phyloP scores from a whole-genome alignment of 2,329 filamentous ascomycete genomes.

The Scedosporium dehoogii region DNA sequence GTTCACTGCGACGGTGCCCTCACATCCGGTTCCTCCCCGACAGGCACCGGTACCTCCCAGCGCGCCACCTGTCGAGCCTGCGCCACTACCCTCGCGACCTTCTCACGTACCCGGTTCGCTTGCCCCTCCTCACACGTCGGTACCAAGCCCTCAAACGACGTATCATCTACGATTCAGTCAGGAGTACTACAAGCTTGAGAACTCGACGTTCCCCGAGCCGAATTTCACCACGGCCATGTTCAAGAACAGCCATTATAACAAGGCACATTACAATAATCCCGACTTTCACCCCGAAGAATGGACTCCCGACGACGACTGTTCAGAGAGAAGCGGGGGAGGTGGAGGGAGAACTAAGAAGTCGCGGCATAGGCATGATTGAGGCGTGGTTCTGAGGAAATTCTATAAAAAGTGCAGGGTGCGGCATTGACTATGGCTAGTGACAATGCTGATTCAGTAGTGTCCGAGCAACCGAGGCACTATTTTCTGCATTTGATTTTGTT shows the following conservation, averaged over 20 bases:
- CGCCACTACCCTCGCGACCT: conserved; percentile 10
- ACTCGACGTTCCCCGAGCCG: conserved; percentile 30
- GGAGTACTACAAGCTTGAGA: conserved; percentile 40
- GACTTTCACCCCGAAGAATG: conserved; percentile 36
- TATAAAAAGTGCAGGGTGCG: not conserved
- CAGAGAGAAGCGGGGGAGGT: not conserved
- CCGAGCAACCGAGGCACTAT: not conserved
- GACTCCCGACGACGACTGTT: conserved; percentile 27
- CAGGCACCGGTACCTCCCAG: conserved; percentile 19
- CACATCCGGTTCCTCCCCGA: conserved; percentile 17
- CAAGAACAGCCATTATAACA: conserved; percentile 57
- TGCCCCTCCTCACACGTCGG: not conserved
- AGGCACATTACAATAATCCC: conserved; percentile 57
- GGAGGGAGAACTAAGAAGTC: not conserved
- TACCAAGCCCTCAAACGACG: conserved; percentile 11
- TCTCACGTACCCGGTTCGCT: not conserved
- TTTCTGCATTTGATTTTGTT: not conserved
- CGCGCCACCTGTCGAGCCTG: conserved; percentile 23
- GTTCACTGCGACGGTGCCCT: conserved; percentile 12
- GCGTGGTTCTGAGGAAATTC: not conserved
- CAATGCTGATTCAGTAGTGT: not conserved
- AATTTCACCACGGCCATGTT: conserved; percentile 48
- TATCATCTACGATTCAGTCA: conserved; percentile 42
- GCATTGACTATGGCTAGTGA: not conserved
- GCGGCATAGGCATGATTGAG: not conserved